Base-by-base conservation (phyloP, 441 rosid genomes). In the Aleurites moluccanus region DNA sequence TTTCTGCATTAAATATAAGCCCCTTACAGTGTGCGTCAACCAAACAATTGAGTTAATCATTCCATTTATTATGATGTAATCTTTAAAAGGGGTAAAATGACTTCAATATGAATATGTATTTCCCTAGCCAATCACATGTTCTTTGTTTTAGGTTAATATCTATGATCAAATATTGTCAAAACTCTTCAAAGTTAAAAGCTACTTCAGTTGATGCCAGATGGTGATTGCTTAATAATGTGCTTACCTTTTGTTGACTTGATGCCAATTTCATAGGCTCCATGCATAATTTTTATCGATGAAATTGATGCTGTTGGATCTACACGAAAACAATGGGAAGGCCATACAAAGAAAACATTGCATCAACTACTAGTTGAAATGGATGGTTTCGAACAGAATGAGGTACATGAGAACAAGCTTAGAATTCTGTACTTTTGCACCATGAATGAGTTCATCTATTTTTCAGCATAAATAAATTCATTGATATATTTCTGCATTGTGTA, bases 301-400 rank as follows among this genome's bases (percentile, higher is more conserved):
- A 96, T 93, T 77, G 98, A 96, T 83, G 99, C 98, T 35, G 94
- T 96, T 83, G 99, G 99, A 57, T 92, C 99, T 33, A 93, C 98
- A 8, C 81, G 99, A 76, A 96, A 96, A 79, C 97, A 93, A 84
- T 93, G 99, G 99, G 99, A 96, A 86, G 99, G 99, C 70, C 98
- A 96, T 86, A 93, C 99, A 18, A 93, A 96, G 92, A 93, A 92
- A 85, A 96, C 98, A n/a, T 81, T 96, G 85, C 99, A 96, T 81
- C 99, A 96, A 75, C 81, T 96, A 69, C 99, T 96, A 67, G 99
- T 96, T 38, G 97, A 96, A 84, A 96, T 93, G 98, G 99, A 92
- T 86, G 98, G 99, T 75, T 93, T 93, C 81, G 99, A 93, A 81
- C 96, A 96, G 77, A 96, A 96, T 82, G 97, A 93, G 99, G 98